Conservation (phyloP, 805 yeast genomes). For the Starmerella davenportii region DNA sequence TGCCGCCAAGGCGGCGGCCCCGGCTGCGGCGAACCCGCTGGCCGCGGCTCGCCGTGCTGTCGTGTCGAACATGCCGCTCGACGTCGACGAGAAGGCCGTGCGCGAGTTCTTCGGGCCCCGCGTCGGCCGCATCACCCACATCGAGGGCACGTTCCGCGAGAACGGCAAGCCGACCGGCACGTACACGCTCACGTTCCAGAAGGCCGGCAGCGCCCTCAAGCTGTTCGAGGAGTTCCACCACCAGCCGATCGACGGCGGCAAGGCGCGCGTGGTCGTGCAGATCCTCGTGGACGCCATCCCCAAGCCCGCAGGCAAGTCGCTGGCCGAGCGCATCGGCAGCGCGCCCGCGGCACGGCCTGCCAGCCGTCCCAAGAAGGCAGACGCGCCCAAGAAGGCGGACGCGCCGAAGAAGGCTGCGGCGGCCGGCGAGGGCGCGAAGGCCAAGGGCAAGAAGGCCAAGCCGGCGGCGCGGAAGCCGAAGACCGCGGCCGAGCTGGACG, state of each 20-base stretch:
- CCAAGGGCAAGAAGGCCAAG: slow-evolving; percentile 17
- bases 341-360: slow-evolving; percentile 9
- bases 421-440: slow-evolving; percentile 6
- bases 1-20: slow-evolving; percentile 22
- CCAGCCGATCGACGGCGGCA: slow-evolving; percentile 84
- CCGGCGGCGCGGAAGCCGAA: slow-evolving; percentile 24
- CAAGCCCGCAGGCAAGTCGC: slow-evolving; percentile 6
- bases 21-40: slow-evolving; percentile 24
- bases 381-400: slow-evolving; percentile 6
- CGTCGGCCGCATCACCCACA: slow-evolving; percentile 66
- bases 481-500: slow-evolving; percentile 82
- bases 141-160: slow-evolving; percentile 62
- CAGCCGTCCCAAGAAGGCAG: slow-evolving; percentile 5
- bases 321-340: slow-evolving; percentile 13
- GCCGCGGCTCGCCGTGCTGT: slow-evolving; percentile 50
- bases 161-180: slow-evolving; percentile 82
- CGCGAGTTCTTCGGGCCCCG: slow-evolving; percentile 73
- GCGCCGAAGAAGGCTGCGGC: slow-evolving; percentile 5
- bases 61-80: slow-evolving; percentile 46
- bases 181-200: slow-evolving; percentile 68
- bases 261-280: slow-evolving; percentile 56
- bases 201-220: slow-evolving; percentile 47
- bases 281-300: slow-evolving; percentile 60
- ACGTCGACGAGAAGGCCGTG: slow-evolving; percentile 18
- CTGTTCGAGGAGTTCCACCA: slow-evolving; percentile 79